Conservation (phyloP, 805 yeast genomes). For the Wickerhamiella azymoides region DNA sequence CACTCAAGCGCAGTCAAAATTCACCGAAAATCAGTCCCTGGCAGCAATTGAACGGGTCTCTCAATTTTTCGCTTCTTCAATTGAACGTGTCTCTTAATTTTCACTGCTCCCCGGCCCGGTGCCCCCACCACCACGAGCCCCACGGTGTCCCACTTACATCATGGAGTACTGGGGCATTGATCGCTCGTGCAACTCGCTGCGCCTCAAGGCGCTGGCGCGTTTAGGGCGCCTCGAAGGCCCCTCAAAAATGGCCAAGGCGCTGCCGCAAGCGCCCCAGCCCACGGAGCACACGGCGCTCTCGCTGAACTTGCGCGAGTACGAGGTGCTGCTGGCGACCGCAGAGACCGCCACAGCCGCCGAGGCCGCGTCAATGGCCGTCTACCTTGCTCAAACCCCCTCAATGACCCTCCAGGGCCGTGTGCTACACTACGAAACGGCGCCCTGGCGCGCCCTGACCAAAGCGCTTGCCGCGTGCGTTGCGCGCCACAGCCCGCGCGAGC, state of each 20-base stretch:
- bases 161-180: constrained; percentile 18
- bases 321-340: constrained; percentile 44
- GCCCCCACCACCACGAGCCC: no score
- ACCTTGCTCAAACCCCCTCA: constrained; percentile 33
- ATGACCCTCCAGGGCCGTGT: constrained; percentile 24
- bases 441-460: constrained; percentile 27
- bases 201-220: constrained; percentile 15
- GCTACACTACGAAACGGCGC: constrained; percentile 2
- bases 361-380: constrained; percentile 32
- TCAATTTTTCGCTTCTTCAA: no score
- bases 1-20: no score
- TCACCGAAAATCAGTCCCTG: no score
- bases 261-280: not conserved
- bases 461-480: constrained; percentile 24
- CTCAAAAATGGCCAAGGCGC: not conserved
- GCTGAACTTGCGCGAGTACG: constrained; percentile 29
- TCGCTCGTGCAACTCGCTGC: constrained; percentile 13
- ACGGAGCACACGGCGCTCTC: no score
- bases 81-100: no score
- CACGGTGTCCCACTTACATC: not conserved
- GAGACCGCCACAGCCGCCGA: constrained; percentile 36
- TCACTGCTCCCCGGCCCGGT: no score
- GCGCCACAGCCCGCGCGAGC: constrained; percentile 23
- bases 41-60: no score
- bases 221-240: constrained; percentile 13